Evolutionary conservation across 2,329 filamentous ascomycete genomes (phyloP).

Genomic region (Hypoxylon rubiginosum): DNA sequence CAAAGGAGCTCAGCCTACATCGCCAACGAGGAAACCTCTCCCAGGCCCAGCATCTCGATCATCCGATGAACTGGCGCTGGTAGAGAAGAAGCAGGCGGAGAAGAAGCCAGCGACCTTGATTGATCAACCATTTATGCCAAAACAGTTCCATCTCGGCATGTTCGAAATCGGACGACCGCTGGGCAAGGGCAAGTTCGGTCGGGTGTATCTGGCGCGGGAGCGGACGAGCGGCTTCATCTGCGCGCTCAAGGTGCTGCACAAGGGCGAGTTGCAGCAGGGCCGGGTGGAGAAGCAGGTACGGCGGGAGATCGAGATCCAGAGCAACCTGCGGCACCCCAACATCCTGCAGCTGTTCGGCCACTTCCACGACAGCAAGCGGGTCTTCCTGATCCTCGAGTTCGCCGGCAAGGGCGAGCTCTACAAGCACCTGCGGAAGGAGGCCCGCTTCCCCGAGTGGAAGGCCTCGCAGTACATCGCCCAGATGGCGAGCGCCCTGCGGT

Average conservation of each 20-base stretch:
- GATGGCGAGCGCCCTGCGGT: conserved; percentile 90
- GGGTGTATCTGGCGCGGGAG: conserved; percentile 87
- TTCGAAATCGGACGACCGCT: conserved; percentile 91
- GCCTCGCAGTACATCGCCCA: conserved; percentile 89
- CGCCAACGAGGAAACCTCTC: conserved; percentile 66
- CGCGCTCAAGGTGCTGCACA: conserved; percentile 88
- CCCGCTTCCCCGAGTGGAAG: conserved; percentile 86
- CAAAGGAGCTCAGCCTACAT: conserved; percentile 61
- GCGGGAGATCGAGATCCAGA: conserved; percentile 91
- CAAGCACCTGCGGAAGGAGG: conserved; percentile 84
- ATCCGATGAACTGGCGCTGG: conserved; percentile 63
- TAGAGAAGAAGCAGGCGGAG: too few species aligned
- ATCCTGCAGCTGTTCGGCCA: conserved; percentile 87
- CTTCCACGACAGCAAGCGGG: conserved; percentile 89
- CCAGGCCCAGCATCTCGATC: conserved; percentile 55
- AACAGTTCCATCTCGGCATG: conserved; percentile 89
- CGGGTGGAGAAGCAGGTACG: conserved; percentile 87
- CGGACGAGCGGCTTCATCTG: conserved; percentile 85
- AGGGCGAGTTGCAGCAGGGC: conserved; percentile 83
- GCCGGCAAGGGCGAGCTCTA: conserved; percentile 89
- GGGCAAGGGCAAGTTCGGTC: conserved; percentile 89
- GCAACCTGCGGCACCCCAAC: conserved; percentile 87
- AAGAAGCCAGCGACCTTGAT: conserved; percentile 66
- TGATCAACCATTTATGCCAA: conserved; percentile 69
- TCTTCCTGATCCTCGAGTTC: conserved; percentile 90